Conservation (phyloP, 176 grass and related monocot genomes). For the Musa itinerans region DNA sequence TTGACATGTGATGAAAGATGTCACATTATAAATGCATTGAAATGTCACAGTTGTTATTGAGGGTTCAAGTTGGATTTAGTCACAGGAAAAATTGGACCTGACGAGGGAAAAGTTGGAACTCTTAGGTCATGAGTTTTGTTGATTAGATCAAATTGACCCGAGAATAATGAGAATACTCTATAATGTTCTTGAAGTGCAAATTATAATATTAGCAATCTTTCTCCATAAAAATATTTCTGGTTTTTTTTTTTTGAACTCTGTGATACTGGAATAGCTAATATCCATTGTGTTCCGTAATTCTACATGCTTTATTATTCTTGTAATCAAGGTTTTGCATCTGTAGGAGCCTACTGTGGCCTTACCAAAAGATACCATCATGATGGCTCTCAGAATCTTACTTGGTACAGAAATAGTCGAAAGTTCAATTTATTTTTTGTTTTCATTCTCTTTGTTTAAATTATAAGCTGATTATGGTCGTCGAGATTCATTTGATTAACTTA, state of each 20-base stretch:
- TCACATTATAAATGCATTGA: too few species aligned
- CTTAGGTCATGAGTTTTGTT: too few species aligned
- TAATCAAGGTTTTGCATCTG: slow-evolving; percentile 22
- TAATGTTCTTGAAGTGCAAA: too few species aligned
- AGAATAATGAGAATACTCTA: too few species aligned
- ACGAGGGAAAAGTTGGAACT: too few species aligned
- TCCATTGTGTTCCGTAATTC: not conserved
- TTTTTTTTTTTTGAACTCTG: not conserved
- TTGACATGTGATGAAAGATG: too few species aligned
- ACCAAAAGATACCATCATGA: slow-evolving; percentile 49
- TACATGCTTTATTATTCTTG: slow-evolving; percentile 3
- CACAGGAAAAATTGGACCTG: too few species aligned
- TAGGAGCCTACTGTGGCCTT: slow-evolving; percentile 42
- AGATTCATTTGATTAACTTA: slow-evolving; percentile 19
- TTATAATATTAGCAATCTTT: too few species aligned
- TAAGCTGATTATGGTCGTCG: not conserved
- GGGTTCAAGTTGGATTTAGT: too few species aligned
- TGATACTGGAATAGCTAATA: not conserved
- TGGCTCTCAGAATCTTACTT: slow-evolving; percentile 58
- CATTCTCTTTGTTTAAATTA: not conserved
- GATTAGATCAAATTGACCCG: too few species aligned
- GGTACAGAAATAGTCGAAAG: slow-evolving; percentile 32
- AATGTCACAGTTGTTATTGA: too few species aligned
- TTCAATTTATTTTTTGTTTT: not conserved
- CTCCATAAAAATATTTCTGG: too few species aligned